phyloP scores from a whole-genome alignment of 129 eudicot genomes.

The Rutidosis leptorrhynchoides region DNA sequence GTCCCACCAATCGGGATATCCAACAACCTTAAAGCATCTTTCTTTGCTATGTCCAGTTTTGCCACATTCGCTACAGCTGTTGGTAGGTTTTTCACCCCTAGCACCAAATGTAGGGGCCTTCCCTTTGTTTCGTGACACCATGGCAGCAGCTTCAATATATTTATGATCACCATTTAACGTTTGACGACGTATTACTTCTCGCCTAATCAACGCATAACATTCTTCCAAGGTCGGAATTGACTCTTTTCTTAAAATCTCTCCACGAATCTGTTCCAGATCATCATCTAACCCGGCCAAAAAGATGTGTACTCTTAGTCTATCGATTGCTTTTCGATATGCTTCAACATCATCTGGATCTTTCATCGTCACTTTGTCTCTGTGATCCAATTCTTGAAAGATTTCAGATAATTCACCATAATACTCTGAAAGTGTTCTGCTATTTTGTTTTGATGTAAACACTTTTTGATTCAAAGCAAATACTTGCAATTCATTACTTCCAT shows the following conservation, averaged over 20 bases:
- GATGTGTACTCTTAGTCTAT: conserved; percentile 4
- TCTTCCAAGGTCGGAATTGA: too few species aligned
- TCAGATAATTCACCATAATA: conserved; percentile 22
- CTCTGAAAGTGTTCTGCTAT: background rate
- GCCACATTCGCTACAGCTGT: conserved; percentile 15
- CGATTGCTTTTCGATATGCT: background rate
- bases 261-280: background rate
- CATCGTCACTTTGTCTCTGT: conserved; percentile 10
- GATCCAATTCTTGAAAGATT: conserved; percentile 16
- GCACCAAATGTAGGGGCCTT: too few species aligned
- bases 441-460: conserved; percentile 20
- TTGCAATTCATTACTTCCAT: conserved; percentile 15
- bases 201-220: background rate
- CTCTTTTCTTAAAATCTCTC: conserved; percentile 6
- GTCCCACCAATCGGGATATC: conserved; percentile 17
- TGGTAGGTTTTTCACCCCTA: background rate
- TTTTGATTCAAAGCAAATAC: conserved; percentile 19
- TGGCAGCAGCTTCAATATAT: background rate
- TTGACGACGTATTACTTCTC: background rate
- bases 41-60: conserved; percentile 5
- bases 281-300: conserved; percentile 18
- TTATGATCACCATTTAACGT: background rate
- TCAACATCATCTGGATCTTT: conserved; percentile 7
- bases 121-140: background rate
- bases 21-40: background rate